Evolutionary conservation across 176 grass and related monocot genomes (phyloP).

Genomic region (Zizania latifolia): DNA sequence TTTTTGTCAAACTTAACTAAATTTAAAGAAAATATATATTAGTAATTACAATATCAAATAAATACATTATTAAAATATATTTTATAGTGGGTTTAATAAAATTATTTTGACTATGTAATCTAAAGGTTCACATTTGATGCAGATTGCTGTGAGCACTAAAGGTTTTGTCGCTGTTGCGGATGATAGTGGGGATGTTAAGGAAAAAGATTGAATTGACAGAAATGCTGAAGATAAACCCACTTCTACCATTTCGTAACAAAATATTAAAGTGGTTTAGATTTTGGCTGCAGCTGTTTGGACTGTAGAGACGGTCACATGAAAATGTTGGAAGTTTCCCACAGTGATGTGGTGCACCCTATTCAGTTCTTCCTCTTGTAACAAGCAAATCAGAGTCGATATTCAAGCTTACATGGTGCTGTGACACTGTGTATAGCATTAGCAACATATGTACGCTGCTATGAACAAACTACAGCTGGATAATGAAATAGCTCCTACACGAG

Average conservation of each 20-base stretch:
- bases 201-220: conserved; percentile 16
- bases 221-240: not conserved
- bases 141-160: conserved; percentile 79
- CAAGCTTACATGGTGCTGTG: not conserved
- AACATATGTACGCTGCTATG: not conserved
- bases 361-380: not conserved
- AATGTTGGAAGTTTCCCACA: not conserved
- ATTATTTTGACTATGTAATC: too few species aligned
- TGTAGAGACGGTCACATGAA: not conserved
- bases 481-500: not conserved
- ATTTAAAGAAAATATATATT: too few species aligned
- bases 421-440: not conserved
- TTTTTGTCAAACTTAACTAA: too few species aligned
- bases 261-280: conserved; percentile 9
- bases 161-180: conserved; percentile 87
- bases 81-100: too few species aligned
- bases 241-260: not conserved
- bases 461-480: not conserved
- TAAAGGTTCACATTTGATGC: conserved; percentile 22
- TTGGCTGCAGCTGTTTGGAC: not conserved
- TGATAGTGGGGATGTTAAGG: conserved; percentile 97
- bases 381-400: not conserved
- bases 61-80: too few species aligned
- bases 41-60: too few species aligned
- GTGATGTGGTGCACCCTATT: not conserved